These are phyloP conservation scores for Avena atlantica DNA, from an alignment of 176 grass and related monocot genomes.

Conservation along the genomic window DNA sequence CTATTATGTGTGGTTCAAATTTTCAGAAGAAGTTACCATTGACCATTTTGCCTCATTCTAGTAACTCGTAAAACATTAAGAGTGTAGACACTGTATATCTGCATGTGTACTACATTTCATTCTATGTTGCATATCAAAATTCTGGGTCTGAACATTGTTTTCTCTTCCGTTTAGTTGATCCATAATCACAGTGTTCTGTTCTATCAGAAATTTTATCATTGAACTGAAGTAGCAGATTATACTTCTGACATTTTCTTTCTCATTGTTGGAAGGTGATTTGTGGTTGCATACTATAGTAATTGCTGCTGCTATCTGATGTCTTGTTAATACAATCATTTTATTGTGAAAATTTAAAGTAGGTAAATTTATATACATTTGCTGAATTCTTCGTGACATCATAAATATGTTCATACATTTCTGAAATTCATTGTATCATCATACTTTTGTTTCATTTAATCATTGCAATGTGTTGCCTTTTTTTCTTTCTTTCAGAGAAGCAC, in stretches of 20 bases:
- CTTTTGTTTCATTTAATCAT: conserved; percentile 11
- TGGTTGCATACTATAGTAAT: conserved; percentile 4
- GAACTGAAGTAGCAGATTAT: conserved; percentile 14
- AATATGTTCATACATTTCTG: not conserved
- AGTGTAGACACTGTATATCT: not conserved
- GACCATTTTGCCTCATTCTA: conserved; percentile 8
- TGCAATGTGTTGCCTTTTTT: not conserved
- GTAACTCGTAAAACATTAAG: conserved; percentile 15
- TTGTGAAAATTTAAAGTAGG: not conserved
- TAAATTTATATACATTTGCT: not conserved
- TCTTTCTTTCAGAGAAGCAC: conserved; percentile 66
- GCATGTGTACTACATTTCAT: not conserved
- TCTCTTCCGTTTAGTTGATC: not conserved
- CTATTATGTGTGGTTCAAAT: not conserved
- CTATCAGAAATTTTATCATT: not conserved
- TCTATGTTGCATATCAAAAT: not conserved
- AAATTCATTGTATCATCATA: not conserved
- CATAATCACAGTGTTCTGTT: not conserved
- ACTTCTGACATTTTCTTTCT: not conserved
- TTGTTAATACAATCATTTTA: not conserved
- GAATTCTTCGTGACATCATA: not conserved
- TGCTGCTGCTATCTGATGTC: conserved; percentile 14
- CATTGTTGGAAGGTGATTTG: not conserved
- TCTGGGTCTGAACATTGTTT: not conserved
- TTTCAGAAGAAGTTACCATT: not conserved